Evolutionary conservation across 495 filamentous ascomycete genomes (phyloP).

Genomic region (Xylaria longipes): DNA sequence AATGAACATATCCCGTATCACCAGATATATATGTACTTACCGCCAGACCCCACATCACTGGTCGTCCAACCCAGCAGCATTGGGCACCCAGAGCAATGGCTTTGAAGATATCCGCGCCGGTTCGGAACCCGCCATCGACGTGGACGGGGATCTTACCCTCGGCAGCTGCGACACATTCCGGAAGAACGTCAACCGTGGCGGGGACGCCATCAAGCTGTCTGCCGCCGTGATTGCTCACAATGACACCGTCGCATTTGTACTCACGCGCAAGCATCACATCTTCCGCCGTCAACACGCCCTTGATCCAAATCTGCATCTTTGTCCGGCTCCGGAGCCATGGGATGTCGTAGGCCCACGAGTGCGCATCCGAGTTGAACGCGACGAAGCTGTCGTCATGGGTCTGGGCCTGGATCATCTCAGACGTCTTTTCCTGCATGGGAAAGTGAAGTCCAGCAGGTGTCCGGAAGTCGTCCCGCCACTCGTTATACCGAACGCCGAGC

Average conservation of each 20-base stretch:
- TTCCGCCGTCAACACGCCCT: constrained; percentile 46
- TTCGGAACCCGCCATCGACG: constrained; percentile 48
- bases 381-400: constrained; percentile 40
- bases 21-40: constrained; percentile 29
- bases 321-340: constrained; percentile 44
- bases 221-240: constrained; percentile 54
- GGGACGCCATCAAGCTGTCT: constrained; percentile 53
- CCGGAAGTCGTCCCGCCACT: constrained; percentile 45
- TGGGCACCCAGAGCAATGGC: constrained; percentile 54
- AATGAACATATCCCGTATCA: neutral
- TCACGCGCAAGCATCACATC: constrained; percentile 44
- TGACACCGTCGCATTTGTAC: constrained; percentile 44
- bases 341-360: constrained; percentile 43
- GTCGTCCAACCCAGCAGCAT: constrained; percentile 46
- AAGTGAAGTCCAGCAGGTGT: constrained; percentile 4
- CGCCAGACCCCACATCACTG: constrained; percentile 52
- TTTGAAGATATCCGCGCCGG: constrained; percentile 53
- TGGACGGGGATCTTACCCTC: constrained; percentile 39
- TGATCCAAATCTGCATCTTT: constrained; percentile 52
- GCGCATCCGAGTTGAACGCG: constrained; percentile 40
- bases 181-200: constrained; percentile 53
- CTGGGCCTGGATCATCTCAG: constrained; percentile 7
- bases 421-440: constrained; percentile 3
- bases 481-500: constrained; percentile 46
- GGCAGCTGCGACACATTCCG: constrained; percentile 49